phyloP scores from a whole-genome alignment of 2,329 filamentous ascomycete species.

The Ophiostoma perfectum region DNA sequence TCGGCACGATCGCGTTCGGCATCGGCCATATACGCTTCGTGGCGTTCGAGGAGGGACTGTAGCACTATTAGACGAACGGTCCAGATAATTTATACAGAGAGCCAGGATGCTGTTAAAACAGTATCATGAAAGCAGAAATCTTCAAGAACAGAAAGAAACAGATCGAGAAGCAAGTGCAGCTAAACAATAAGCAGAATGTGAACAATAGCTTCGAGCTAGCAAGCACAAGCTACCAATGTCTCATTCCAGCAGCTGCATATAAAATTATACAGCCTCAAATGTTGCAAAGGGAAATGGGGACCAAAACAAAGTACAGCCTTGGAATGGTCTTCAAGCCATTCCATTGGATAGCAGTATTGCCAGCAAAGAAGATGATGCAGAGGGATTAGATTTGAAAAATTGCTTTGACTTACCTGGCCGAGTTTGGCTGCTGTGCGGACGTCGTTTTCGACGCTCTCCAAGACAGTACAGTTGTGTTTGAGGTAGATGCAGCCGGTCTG shows the following conservation, averaged over 20 bases:
- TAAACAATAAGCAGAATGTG: not conserved
- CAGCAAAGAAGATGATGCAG: not conserved
- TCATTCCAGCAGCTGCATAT: slow-evolving; percentile 3
- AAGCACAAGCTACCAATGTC: not conserved
- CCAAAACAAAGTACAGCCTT: not conserved
- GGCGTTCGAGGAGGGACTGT: slow-evolving; percentile 83
- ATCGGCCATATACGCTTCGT: slow-evolving; percentile 91
- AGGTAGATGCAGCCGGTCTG: slow-evolving; percentile 72
- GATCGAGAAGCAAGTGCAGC: not conserved
- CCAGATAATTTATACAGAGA: not conserved
- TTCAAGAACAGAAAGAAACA: not conserved
- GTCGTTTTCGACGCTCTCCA: slow-evolving; percentile 80
- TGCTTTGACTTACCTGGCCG: slow-evolving; percentile 68
- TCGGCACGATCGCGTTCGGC: slow-evolving; percentile 77
- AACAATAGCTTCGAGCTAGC: slow-evolving; percentile 1
- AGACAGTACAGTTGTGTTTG: slow-evolving; percentile 69
- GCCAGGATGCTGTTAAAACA: not conserved
- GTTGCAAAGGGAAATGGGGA: slow-evolving; percentile 26
- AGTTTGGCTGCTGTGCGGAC: slow-evolving; percentile 79
- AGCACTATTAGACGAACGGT: not conserved
- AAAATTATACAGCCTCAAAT: slow-evolving; percentile 1
- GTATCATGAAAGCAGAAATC: not conserved
- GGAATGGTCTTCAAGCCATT: not conserved
- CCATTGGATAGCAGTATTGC: not conserved
- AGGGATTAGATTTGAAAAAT: not conserved